phyloP scores from a whole-genome alignment of 768 basidiomycete genomes.

The Panellus pusillus region DNA sequence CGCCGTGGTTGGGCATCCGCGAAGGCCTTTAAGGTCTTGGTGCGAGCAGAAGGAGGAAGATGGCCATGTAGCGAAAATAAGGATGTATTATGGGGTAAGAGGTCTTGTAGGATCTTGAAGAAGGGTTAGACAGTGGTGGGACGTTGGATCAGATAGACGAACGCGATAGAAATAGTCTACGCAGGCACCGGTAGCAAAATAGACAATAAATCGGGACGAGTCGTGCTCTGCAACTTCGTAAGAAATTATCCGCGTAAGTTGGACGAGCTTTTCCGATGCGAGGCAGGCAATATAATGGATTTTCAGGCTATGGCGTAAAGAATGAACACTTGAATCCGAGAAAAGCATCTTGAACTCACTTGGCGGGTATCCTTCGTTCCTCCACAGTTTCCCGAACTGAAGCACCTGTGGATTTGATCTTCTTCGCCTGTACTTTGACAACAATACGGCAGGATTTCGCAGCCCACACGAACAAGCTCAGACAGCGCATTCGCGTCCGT shows the following conservation, averaged over 20 bases:
- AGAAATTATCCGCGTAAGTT: slow-evolving; percentile 71
- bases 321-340: slow-evolving; percentile 1
- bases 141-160: slow-evolving; percentile 13
- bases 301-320: slow-evolving; percentile 54
- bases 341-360: slow-evolving; percentile 39
- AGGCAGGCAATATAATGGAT: slow-evolving; percentile 77
- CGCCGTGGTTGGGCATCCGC: slow-evolving; percentile 58
- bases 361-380: slow-evolving; percentile 76
- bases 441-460: slow-evolving; percentile 91
- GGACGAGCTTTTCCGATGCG: slow-evolving; percentile 82
- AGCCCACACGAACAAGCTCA: slow-evolving; percentile 91
- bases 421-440: slow-evolving; percentile 91
- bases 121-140: neutral
- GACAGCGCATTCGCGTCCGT: slow-evolving; percentile 90
- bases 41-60: slow-evolving; percentile 78
- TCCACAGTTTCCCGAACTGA: slow-evolving; percentile 49
- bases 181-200: slow-evolving; percentile 95
- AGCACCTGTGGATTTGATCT: slow-evolving; percentile 27
- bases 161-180: slow-evolving; percentile 99
- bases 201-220: slow-evolving; percentile 90
- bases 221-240: slow-evolving; percentile 58
- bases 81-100: slow-evolving; percentile 49
- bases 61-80: slow-evolving; percentile 84
- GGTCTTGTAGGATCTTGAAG: slow-evolving; percentile 64
- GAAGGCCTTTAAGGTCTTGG: slow-evolving; percentile 72